These are phyloP conservation scores for Prunus mira DNA, from an alignment of 306 rosid species.

Conservation along the genomic window DNA sequence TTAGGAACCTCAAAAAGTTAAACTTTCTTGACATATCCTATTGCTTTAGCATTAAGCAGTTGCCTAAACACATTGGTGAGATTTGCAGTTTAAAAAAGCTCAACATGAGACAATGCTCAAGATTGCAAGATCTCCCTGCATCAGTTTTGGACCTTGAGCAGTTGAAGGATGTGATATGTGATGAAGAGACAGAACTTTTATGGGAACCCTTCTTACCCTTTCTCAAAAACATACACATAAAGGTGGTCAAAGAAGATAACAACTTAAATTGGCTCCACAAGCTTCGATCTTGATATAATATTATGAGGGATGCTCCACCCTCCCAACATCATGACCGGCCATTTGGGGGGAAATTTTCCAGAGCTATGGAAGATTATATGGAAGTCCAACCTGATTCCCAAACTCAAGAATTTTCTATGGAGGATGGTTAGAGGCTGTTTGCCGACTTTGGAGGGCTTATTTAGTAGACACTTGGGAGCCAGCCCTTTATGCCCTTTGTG, in stretches of 20 bases:
- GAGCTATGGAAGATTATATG: too few relatives aligned
- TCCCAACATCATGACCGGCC: too few relatives aligned
- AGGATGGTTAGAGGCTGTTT: too few relatives aligned
- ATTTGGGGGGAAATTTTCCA: too few relatives aligned
- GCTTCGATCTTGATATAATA: not conserved
- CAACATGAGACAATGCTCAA: conserved; percentile 37
- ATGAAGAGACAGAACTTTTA: conserved; percentile 20
- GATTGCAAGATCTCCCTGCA: conserved; percentile 38
- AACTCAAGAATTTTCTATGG: too few relatives aligned
- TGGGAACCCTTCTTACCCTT: not conserved
- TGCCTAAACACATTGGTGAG: conserved; percentile 48
- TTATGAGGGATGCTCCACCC: too few relatives aligned
- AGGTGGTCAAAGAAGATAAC: conserved; percentile 7
- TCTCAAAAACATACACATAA: not conserved
- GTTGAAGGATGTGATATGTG: conserved; percentile 41
- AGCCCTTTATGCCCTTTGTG: too few relatives aligned
- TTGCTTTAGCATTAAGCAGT: conserved; percentile 35
- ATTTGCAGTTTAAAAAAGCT: conserved; percentile 32
- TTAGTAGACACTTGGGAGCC: too few relatives aligned
- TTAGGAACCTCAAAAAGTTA: conserved; percentile 23
- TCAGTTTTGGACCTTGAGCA: conserved; percentile 35
- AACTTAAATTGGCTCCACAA: conserved; percentile 16
- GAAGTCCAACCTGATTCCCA: too few relatives aligned
- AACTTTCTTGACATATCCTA: conserved; percentile 48
- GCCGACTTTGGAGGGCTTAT: too few relatives aligned